Percentiles rank a stretch among this genome's conserved stretches.
phyloP scores from a whole-genome alignment of 495 filamentous ascomycete genomes.

The Penicillium parvum region DNA sequence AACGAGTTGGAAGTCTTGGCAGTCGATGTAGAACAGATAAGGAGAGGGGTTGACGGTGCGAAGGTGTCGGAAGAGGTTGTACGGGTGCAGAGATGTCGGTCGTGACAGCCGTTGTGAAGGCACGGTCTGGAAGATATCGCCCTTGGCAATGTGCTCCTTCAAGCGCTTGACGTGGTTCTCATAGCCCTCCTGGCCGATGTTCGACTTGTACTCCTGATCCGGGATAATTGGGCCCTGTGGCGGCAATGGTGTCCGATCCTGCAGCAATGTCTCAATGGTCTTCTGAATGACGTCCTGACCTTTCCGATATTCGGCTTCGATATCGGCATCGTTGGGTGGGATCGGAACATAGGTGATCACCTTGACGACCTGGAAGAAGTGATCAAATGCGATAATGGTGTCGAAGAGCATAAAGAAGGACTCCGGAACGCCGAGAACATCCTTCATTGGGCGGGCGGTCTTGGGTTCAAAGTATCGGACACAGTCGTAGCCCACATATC shows the following conservation, averaged over 20 bases:
- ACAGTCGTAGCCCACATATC: conserved; percentile 96
- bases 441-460: conserved; percentile 79
- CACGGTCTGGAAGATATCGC: conserved; percentile 96
- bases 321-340: conserved; percentile 42
- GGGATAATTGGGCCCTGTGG: conserved; percentile 66
- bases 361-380: conserved; percentile 88
- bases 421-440: conserved; percentile 83
- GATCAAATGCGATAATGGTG: conserved; percentile 90
- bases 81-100: conserved; percentile 86
- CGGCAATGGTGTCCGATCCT: conserved; percentile 72
- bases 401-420: conserved; percentile 97
- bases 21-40: conserved; percentile 94
- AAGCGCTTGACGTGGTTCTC: conserved; percentile 75
- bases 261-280: conserved; percentile 63
- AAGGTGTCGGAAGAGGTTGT: conserved; percentile 96
- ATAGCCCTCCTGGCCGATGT: conserved; percentile 85
- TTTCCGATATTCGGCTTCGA: conserved; percentile 58
- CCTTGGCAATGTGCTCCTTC: conserved; percentile 81
- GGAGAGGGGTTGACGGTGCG: conserved; percentile 94
- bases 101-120: conserved; percentile 90
- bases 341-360: conserved; percentile 81
- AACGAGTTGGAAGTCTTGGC: conserved; percentile 86
- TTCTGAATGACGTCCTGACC: conserved; percentile 58
- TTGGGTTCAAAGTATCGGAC: conserved; percentile 96
- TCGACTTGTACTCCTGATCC: conserved; percentile 79